Percentiles rank a stretch among this genome's conserved stretches.
Evolutionary conservation across 2,329 filamentous ascomycete species (phyloP).

Genomic region (Phialophora expanda): DNA sequence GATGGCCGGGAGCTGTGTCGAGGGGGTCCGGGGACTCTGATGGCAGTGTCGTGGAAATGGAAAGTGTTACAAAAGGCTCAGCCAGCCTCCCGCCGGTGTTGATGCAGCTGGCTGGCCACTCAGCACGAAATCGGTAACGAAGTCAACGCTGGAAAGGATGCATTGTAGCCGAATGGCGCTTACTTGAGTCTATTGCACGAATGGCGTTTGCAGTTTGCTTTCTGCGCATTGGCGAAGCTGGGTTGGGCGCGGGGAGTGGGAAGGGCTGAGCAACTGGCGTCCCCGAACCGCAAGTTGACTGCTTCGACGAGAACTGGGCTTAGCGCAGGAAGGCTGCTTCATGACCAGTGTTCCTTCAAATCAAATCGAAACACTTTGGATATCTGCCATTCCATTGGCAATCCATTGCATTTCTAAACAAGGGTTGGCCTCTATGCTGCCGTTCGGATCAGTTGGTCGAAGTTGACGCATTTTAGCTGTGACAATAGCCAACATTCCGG

Average conservation of each 20-base stretch:
- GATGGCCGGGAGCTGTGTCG: background rate
- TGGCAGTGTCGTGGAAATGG: background rate
- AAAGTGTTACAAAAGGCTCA: constrained; percentile 5
- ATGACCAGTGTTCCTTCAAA: background rate
- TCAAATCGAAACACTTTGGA: background rate
- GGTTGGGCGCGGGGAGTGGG: background rate
- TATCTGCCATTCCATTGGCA: background rate
- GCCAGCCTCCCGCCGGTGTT: constrained; percentile 4
- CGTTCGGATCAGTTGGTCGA: background rate
- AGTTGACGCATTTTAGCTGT: background rate
- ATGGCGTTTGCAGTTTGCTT: background rate
- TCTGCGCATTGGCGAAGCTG: background rate
- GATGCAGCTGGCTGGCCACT: background rate
- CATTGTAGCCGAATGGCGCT: constrained; percentile 11
- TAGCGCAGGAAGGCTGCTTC: background rate
- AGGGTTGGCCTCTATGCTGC: background rate
- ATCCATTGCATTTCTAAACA: background rate
- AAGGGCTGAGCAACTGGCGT: constrained; percentile 13
- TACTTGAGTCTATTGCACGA: background rate
- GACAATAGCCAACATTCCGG: background rate
- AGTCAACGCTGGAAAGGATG: background rate
- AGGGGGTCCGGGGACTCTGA: background rate
- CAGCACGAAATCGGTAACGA: background rate
- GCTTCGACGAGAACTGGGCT: background rate
- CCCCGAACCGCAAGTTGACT: background rate